phyloP scores from a whole-genome alignment of 148 eudicot genomes.

The Mesembryanthemum crystallinum region DNA sequence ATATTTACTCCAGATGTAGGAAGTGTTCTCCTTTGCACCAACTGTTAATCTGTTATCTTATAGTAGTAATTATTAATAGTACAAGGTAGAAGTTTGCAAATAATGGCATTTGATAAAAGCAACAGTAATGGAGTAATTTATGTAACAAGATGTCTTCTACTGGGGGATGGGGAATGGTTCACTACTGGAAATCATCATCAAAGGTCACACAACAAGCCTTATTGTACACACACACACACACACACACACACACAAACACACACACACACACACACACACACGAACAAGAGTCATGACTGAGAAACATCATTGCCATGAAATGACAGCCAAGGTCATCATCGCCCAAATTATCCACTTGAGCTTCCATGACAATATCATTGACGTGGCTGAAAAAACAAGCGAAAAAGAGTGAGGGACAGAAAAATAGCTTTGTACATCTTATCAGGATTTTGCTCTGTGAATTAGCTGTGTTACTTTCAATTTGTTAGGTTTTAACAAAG shows the following conservation, averaged over 20 bases:
- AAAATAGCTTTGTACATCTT: background rate
- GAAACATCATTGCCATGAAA: constrained; percentile 14
- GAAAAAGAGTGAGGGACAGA: background rate
- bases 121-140: background rate
- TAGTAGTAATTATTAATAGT: too few species aligned
- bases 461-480: too few species aligned
- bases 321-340: constrained; percentile 22
- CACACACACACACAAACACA: background rate
- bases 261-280: too few species aligned
- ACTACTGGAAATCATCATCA: background rate
- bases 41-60: too few species aligned
- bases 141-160: too few species aligned
- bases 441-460: background rate
- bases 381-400: constrained; percentile 13
- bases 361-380: constrained; percentile 36
- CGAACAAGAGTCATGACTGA: background rate
- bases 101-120: background rate
- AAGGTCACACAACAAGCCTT: background rate
- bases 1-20: too few species aligned
- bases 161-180: too few species aligned
- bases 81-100: background rate
- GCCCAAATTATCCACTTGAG: constrained; percentile 37
- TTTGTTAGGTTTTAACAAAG: background rate
- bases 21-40: too few species aligned
- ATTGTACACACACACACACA: background rate